Conservation (phyloP, 2,329 filamentous ascomycete genomes). For the Fusarium euwallaceae region DNA sequence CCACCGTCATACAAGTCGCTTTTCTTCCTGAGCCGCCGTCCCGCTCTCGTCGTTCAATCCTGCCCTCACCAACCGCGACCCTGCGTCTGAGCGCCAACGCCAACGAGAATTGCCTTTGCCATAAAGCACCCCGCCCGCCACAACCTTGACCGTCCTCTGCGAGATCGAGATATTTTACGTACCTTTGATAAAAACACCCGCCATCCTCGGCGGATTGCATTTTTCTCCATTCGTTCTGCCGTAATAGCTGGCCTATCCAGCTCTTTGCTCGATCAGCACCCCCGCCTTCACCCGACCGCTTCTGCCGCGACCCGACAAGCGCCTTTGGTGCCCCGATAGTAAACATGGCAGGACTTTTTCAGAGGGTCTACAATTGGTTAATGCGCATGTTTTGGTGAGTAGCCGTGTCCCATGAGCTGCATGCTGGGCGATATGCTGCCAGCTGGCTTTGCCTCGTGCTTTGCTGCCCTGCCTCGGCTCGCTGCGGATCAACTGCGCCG, state of each 20-base stretch:
- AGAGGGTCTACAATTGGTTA: conserved; percentile 97
- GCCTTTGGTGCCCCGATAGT: conserved; percentile 37
- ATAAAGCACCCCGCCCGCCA: conserved; percentile 48
- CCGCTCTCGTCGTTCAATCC: conserved; percentile 36
- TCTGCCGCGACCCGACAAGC: conserved; percentile 40
- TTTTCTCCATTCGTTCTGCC: conserved; percentile 19
- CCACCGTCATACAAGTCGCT: conserved; percentile 46
- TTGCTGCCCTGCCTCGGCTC: conserved; percentile 17
- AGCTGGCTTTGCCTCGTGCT: conserved; percentile 16
- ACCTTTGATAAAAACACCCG: conserved; percentile 15
- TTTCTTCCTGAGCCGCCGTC: conserved; percentile 43
- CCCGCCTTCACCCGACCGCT: conserved; percentile 45
- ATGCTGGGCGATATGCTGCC: conserved; percentile 17
- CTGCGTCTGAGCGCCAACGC: conserved; percentile 45
- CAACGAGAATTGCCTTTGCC: conserved; percentile 43
- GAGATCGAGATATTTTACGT: conserved; percentile 34
- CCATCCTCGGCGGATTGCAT: conserved; percentile 17
- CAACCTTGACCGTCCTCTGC: conserved; percentile 38
- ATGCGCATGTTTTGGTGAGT: conserved; percentile 96
- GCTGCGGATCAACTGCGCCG: conserved; percentile 34
- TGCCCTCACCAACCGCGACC: conserved; percentile 35
- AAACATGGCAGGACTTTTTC: conserved; percentile 90
- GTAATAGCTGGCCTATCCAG: conserved; percentile 28
- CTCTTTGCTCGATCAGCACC: conserved; percentile 39
- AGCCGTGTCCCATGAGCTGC: conserved; percentile 14